Conservation (phyloP, 352 stramenopile species). For the Globisporangium heterothallicum region DNA sequence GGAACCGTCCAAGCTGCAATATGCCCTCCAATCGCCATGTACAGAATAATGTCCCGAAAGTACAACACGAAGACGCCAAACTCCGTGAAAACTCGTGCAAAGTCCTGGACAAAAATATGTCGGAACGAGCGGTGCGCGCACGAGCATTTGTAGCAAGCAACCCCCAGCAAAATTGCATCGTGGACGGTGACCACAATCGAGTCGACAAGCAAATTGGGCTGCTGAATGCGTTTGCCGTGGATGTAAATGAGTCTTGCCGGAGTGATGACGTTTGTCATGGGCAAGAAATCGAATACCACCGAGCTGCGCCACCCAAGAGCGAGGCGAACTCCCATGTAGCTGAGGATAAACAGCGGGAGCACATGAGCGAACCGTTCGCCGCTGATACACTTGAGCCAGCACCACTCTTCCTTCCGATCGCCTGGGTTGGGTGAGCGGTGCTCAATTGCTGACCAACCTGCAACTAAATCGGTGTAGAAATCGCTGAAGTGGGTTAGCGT, state of each 20-base stretch:
- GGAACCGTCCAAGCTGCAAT: conserved; percentile 25
- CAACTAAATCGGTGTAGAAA: conserved; percentile 19
- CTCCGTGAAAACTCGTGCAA: conserved; percentile 33
- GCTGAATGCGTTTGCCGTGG: conserved; percentile 11
- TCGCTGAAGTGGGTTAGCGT: conserved; percentile 27
- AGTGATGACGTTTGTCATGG: conserved; percentile 35
- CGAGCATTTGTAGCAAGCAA: conserved; percentile 20
- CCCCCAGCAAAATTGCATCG: conserved; percentile 18
- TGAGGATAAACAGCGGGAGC: conserved; percentile 12
- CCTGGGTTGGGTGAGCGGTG: not conserved
- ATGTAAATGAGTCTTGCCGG: conserved; percentile 14
- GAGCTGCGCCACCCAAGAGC: conserved; percentile 20
- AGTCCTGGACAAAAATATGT: conserved; percentile 33
- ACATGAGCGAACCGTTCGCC: conserved; percentile 5
- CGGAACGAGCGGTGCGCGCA: conserved; percentile 24
- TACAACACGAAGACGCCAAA: conserved; percentile 41
- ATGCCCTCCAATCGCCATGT: conserved; percentile 26
- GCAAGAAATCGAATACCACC: conserved; percentile 38
- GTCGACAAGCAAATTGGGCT: conserved; percentile 13
- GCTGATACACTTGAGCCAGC: conserved; percentile 6
- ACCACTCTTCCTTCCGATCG: conserved; percentile 1
- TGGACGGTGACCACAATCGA: conserved; percentile 18
- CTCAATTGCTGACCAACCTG: conserved; percentile 9
- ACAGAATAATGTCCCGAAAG: conserved; percentile 23
- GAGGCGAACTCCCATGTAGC: conserved; percentile 24